Percentiles rank a stretch among this genome's conserved stretches.
Conservation (phyloP, 2,329 filamentous ascomycete genomes). For the Ascochyta rabiei region DNA sequence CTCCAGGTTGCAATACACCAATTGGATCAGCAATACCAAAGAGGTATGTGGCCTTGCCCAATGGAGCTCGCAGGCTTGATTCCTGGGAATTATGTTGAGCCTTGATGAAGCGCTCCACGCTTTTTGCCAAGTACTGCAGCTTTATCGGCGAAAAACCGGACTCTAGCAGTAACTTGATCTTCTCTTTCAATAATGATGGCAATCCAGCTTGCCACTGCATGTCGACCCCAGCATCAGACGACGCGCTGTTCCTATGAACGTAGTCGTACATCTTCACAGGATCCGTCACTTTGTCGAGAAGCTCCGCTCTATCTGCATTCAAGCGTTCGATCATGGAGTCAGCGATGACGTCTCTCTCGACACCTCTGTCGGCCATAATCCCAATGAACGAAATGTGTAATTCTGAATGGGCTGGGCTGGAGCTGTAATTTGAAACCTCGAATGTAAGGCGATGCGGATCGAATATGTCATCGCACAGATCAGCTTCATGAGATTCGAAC, state of each 20-base stretch:
- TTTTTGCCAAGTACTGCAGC: conserved; percentile 57
- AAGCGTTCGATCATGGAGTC: conserved; percentile 59
- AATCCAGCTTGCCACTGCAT: conserved; percentile 34
- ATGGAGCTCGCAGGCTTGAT: conserved; percentile 63
- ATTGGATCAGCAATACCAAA: conserved; percentile 73
- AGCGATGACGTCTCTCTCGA: conserved; percentile 54
- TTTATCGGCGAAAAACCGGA: conserved; percentile 63
- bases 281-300: conserved; percentile 59
- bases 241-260: conserved; percentile 48
- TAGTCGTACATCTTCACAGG: conserved; percentile 60
- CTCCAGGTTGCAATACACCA: conserved; percentile 64
- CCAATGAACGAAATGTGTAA: conserved; percentile 74
- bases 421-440: conserved; percentile 63
- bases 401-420: conserved; percentile 57
- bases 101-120: conserved; percentile 56
- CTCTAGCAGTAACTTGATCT: conserved; percentile 39
- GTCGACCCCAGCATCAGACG: conserved; percentile 28
- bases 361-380: conserved; percentile 67
- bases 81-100: conserved; percentile 61
- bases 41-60: conserved; percentile 66
- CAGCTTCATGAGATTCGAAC: conserved; percentile 60
- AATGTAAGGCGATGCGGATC: conserved; percentile 65
- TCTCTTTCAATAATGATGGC: conserved; percentile 31
- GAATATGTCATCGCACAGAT: conserved; percentile 50
- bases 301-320: conserved; percentile 57